A percentile compares a stretch with the other conserved stretches of the same genome.
These are phyloP conservation scores for Rhodocollybia butyracea DNA, from an alignment of 768 basidiomycete species.

Conservation along the genomic window DNA sequence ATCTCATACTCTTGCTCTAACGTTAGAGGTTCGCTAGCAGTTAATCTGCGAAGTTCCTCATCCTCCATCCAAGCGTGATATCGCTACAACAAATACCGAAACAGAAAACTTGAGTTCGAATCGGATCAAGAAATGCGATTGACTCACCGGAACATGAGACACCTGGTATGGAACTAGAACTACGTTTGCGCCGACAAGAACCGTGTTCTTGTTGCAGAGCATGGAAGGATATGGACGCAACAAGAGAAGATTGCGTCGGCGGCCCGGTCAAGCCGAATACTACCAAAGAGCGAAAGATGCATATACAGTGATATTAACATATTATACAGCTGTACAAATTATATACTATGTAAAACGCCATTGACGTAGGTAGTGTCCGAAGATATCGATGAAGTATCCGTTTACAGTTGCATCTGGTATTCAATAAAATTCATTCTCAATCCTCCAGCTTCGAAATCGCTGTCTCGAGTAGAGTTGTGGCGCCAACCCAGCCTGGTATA, in stretches of 20 bases:
- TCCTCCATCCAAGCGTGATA: slow-evolving; percentile 91
- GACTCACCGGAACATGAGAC: slow-evolving; percentile 46
- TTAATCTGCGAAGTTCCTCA: slow-evolving; percentile 66
- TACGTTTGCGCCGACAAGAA: slow-evolving; percentile 63
- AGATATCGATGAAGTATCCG: neutral
- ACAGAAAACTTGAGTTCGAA: neutral
- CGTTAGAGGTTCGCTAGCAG: slow-evolving; percentile 81
- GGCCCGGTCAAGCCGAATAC: neutral
- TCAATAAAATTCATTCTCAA: slow-evolving; percentile 4
- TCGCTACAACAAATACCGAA: slow-evolving; percentile 38
- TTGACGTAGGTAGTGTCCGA: too few species aligned
- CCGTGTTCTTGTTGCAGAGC: slow-evolving; percentile 51
- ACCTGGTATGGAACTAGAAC: slow-evolving; percentile 80
- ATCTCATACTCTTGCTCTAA: slow-evolving; percentile 84
- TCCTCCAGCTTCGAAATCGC: slow-evolving; percentile 2
- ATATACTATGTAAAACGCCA: too few species aligned
- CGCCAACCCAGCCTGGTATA: neutral
- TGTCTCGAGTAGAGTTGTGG: neutral
- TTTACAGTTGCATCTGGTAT: neutral
- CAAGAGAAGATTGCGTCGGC: neutral
- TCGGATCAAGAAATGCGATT: neutral
- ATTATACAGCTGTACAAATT: too few species aligned
- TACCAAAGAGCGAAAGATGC: too few species aligned
- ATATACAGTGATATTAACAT: neutral
- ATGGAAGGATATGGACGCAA: neutral